Base-by-base conservation (phyloP, 192 early-diverging fungal species). In the Jimgerdemannia flammicorona region DNA sequence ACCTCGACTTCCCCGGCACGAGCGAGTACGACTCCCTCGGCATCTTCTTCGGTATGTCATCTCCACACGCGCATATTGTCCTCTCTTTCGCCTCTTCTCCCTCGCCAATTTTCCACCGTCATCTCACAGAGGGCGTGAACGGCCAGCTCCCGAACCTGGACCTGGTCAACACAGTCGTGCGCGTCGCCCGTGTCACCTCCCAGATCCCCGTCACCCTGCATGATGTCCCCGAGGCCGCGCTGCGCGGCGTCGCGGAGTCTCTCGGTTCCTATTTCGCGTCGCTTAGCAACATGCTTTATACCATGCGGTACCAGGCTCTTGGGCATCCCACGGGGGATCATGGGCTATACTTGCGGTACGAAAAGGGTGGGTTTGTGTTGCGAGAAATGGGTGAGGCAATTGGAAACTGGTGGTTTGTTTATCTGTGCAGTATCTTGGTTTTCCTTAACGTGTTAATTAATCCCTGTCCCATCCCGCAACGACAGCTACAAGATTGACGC, bases 111-210 rank as follows among this genome's bases (percentile, higher is more conserved):
- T 66, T 42, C 49, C 6, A 40, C 39, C 43, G 44, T 41, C 43
- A 64, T 17, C 3, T 39, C 18, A 18, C 11, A 90, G 91, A 90
- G 86, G 95, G 97, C 4, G 87, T 95, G 18, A 95, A 94, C 79
- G 97, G 97, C 3, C 94, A 96, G 79, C 87, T 96, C 63, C 91
- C 95, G 17, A 99, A 99, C 79, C 88, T 96, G 43, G 97, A 99
- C 80, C 85, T 96, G 71, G 86, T 97, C 73, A 95, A 94, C 54
- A 93, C 92, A 2, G 85, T 95, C 18, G 85, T 88, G 19, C 74
- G 81, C 39, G 87, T 92, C 20, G 81, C 90, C 40, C 76, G 79
- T n/a, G 65, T 81, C 14, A 85, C 78, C 79, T 83, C 83, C 59
- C 84, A 77, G 44, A 84, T 94, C 11, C 85, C 85, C 4, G 74